Conservation (phyloP, 306 rosid species). For the Quercus suber region DNA sequence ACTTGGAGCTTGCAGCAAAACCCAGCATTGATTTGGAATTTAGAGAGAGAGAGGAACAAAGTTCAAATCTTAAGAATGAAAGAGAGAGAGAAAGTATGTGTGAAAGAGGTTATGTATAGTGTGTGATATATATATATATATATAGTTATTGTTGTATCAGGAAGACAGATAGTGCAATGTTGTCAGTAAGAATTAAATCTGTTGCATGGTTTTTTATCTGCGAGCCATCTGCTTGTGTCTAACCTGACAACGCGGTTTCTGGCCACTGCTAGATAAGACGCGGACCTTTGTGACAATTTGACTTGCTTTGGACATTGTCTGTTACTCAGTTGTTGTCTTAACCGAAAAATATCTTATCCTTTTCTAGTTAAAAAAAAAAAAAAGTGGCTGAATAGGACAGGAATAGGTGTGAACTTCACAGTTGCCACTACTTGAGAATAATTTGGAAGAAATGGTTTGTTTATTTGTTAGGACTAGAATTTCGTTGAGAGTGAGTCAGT, state of each 20-base stretch:
- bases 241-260: not conserved
- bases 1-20: not conserved
- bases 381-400: no score
- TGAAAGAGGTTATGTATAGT: no score
- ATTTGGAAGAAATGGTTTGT: no score
- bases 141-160: not conserved
- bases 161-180: not conserved
- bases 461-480: no score
- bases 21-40: not conserved
- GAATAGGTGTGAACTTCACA: no score
- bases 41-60: not conserved
- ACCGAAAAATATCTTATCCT: no score
- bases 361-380: no score
- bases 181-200: not conserved
- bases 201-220: not conserved
- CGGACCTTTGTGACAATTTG: not conserved
- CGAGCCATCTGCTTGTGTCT: not conserved
- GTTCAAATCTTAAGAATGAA: not conserved
- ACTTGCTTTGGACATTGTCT: not conserved
- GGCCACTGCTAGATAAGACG: not conserved
- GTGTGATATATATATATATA: no score
- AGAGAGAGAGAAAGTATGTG: not conserved
- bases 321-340: not conserved
- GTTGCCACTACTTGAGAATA: no score
- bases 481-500: no score